Evolutionary conservation across 495 filamentous ascomycete species (phyloP).

Genomic region (Pseudotulostoma volvatum): DNA sequence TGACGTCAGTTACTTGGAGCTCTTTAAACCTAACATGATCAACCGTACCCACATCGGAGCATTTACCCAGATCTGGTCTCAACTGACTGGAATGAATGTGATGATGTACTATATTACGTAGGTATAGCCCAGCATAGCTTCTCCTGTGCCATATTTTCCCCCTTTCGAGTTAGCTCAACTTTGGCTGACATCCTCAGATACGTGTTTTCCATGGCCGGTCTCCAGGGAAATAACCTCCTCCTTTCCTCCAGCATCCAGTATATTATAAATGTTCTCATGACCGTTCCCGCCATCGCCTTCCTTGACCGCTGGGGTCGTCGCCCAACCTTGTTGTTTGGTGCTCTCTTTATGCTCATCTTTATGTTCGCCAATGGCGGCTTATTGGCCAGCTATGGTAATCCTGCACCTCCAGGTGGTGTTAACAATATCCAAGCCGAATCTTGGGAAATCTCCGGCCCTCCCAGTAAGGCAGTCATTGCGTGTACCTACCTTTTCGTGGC

Average conservation of each 20-base stretch:
- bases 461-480: conserved; percentile 41
- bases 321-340: conserved; percentile 47
- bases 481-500: conserved; percentile 53
- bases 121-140: not conserved
- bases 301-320: conserved; percentile 50
- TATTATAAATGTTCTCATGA: conserved; percentile 38
- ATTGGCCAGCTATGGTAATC: conserved; percentile 34
- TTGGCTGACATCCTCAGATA: conserved; percentile 22
- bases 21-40: conserved; percentile 55
- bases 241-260: conserved; percentile 60
- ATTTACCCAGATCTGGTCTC: conserved; percentile 73
- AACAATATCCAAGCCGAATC: conserved; percentile 19
- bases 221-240: conserved; percentile 41
- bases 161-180: no score
- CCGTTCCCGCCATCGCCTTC: conserved; percentile 37
- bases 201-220: conserved; percentile 56
- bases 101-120: conserved; percentile 52
- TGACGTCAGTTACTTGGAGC: conserved; percentile 50
- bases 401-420: conserved; percentile 35
- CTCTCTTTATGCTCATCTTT: conserved; percentile 49
- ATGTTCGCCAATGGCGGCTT: conserved; percentile 56
- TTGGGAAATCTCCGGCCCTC: conserved; percentile 20
- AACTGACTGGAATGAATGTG: conserved; percentile 73
- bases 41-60: conserved; percentile 59
- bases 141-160: no score